phyloP scores from a whole-genome alignment of 176 grass and related monocot genomes.

The Olyra latifolia region DNA sequence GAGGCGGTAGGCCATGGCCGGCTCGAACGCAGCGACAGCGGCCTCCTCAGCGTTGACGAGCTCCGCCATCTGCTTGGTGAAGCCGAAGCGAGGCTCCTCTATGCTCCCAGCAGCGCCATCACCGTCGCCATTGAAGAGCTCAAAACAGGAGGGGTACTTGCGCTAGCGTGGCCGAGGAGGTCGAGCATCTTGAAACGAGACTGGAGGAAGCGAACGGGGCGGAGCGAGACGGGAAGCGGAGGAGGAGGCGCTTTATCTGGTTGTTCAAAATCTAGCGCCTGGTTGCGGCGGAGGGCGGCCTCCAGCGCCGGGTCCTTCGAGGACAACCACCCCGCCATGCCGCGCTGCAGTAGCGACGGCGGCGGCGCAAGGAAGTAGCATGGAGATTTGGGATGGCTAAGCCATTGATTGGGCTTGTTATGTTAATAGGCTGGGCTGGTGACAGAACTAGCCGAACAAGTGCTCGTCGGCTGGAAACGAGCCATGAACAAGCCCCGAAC shows the following conservation, averaged over 20 bases:
- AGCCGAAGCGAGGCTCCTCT: conserved; percentile 58
- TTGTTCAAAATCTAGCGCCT: conserved; percentile 94
- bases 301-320: conserved; percentile 77
- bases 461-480: too few relatives aligned
- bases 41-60: conserved; percentile 68
- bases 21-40: conserved; percentile 53
- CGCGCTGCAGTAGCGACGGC: conserved; percentile 23
- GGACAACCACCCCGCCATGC: conserved; percentile 72
- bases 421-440: conserved; percentile 7
- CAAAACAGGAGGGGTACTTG: conserved; percentile 91
- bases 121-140: conserved; percentile 38
- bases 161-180: conserved; percentile 68
- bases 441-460: too few relatives aligned
- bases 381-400: background rate
- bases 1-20: conserved; percentile 61
- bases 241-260: conserved; percentile 87
- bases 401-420: background rate
- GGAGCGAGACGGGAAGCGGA: conserved; percentile 63
- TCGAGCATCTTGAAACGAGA: conserved; percentile 74
- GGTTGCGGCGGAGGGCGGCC: conserved; percentile 67
- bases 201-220: conserved; percentile 77
- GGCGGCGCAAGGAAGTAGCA: background rate
- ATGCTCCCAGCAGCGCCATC: conserved; percentile 24
- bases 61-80: conserved; percentile 79
- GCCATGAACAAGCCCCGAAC: too few relatives aligned